Conservation (phyloP, 169 alveolate genomes). For the Hepatocystis sp. region DNA sequence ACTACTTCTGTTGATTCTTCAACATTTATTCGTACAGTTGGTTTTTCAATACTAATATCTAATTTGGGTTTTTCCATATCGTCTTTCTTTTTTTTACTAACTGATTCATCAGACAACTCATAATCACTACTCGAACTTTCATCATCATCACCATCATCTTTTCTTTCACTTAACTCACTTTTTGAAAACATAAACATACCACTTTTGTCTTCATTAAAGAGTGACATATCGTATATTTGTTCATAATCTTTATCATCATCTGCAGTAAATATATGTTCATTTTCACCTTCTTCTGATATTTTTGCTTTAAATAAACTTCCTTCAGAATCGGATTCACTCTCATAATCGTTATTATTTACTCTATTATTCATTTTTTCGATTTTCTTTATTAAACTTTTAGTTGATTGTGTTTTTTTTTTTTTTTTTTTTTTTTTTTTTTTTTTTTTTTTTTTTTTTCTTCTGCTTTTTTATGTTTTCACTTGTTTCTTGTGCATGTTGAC, state of each 20-base stretch:
- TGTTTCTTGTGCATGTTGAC: neutral
- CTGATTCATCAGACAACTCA: too few relatives aligned
- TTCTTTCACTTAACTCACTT: neutral
- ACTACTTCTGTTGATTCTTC: too few relatives aligned
- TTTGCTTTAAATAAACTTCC: constrained; percentile 44
- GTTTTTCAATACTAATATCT: too few relatives aligned
- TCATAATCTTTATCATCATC: constrained; percentile 7
- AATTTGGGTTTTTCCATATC: too few relatives aligned
- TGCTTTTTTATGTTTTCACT: neutral
- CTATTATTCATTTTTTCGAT: neutral
- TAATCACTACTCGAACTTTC: neutral
- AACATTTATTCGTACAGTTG: too few relatives aligned
- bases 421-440: constrained; percentile 4
- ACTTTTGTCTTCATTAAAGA: constrained; percentile 14
- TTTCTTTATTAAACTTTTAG: constrained; percentile 5
- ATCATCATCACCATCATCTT: neutral
- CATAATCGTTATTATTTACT: neutral
- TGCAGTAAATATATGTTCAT: constrained; percentile 12
- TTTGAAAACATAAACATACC: neutral
- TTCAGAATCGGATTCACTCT: constrained; percentile 5
- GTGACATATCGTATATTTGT: constrained; percentile 5
- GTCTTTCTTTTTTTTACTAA: too few relatives aligned
- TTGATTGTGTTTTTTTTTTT: constrained; percentile 8
- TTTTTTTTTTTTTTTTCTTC: neutral
- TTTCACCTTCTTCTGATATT: constrained; percentile 16